phyloP scores from a whole-genome alignment of 2,329 filamentous ascomycete species.

The Calonectria fujianensis region DNA sequence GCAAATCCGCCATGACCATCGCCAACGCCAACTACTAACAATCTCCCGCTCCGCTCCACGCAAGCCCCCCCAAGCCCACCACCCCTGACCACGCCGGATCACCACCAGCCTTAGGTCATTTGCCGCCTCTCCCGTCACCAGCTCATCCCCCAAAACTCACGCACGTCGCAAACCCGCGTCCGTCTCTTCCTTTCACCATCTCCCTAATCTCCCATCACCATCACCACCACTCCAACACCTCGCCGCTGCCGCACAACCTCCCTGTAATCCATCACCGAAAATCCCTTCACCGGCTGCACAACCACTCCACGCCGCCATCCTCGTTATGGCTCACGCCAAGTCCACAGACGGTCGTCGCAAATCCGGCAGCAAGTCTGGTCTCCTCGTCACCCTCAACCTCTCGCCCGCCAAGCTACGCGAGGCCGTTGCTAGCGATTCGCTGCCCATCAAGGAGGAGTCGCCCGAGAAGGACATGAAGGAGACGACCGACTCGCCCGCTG shows the following conservation, averaged over 20 bases:
- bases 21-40: conserved; percentile 51
- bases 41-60: conserved; percentile 54
- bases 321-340: conserved; percentile 60
- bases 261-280: conserved; percentile 35
- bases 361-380: conserved; percentile 59
- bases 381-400: conserved; percentile 73
- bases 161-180: conserved; percentile 36
- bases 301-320: conserved; percentile 31
- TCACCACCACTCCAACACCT: conserved; percentile 42
- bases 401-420: conserved; percentile 70
- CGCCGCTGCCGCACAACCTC: conserved; percentile 39
- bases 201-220: conserved; percentile 42
- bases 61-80: conserved; percentile 57
- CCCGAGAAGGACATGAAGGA: conserved; percentile 61
- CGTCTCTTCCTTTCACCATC: conserved; percentile 38
- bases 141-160: conserved; percentile 49
- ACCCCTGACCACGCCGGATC: conserved; percentile 57
- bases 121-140: conserved; percentile 55
- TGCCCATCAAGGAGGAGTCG: conserved; percentile 66
- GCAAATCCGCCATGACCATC: conserved; percentile 52
- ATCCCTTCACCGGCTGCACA: conserved; percentile 26
- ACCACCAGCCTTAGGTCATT: conserved; percentile 54
- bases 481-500: conserved; percentile 66
- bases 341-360: conserved; percentile 61
- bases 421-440: conserved; percentile 64